These are phyloP conservation scores for Medicago truncatula DNA, from an alignment of 306 rosid species.

Conservation along the genomic window MtrunA17r5.0-ANR NC_053043.1:40550001-40550500, in stretches of 20 bases:
- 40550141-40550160: background rate
- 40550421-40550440: slow-evolving; percentile 52
- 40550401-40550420: slow-evolving; percentile 35
- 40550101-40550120: background rate
- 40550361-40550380: slow-evolving; percentile 44
- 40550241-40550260: slow-evolving; percentile 35
- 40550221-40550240: slow-evolving; percentile 26
- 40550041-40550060: too few species aligned
- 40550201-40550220: slow-evolving; percentile 38
- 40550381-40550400: slow-evolving; percentile 32
- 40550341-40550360: slow-evolving; percentile 51
- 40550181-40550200: slow-evolving; percentile 11
- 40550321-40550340: slow-evolving; percentile 37
- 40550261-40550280: slow-evolving; percentile 43
- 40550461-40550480: slow-evolving; percentile 35
- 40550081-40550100: background rate
- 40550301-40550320: slow-evolving; percentile 36
- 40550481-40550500: too few species aligned
- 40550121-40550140: background rate
- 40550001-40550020: too few species aligned
- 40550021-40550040: too few species aligned
- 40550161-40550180: background rate
- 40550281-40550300: slow-evolving; percentile 45
- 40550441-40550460: slow-evolving; percentile 46
- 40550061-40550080: background rate